phyloP scores from a whole-genome alignment of 106 monocot genomes.

The Ottelia alismoides region DNA sequence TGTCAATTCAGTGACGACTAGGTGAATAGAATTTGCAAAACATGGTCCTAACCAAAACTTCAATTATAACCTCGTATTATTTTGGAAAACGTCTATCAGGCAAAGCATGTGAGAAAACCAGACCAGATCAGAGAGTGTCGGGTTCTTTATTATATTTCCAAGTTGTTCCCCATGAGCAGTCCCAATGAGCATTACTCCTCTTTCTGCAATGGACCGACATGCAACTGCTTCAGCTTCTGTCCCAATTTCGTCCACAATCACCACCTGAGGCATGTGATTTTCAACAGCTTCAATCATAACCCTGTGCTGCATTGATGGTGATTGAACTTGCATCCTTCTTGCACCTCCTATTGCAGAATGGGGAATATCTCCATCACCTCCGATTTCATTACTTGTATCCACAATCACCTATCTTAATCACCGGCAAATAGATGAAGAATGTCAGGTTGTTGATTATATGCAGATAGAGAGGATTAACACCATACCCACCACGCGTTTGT shows the following conservation, averaged over 20 bases:
- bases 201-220: constrained; percentile 90
- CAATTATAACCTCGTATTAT: too few species aligned
- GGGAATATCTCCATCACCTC: constrained; percentile 94
- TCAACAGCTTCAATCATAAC: constrained; percentile 98
- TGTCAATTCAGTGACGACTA: too few species aligned
- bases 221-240: constrained; percentile 80
- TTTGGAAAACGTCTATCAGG: too few species aligned
- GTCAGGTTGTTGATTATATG: constrained; percentile 1
- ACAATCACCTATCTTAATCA: constrained; percentile 88
- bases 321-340: constrained; percentile 88
- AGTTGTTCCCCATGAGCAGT: constrained; percentile 85
- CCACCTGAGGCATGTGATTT: constrained; percentile 98
- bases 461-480: background rate
- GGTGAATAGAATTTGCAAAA: too few species aligned
- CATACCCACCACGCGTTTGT: constrained; percentile 69
- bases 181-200: constrained; percentile 88
- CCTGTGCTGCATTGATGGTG: constrained; percentile 80
- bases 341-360: constrained; percentile 87
- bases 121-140: constrained; percentile 91
- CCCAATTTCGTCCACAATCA: constrained; percentile 97
- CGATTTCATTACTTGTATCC: constrained; percentile 95
- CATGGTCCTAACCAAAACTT: too few species aligned
- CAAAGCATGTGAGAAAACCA: too few species aligned
- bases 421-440: constrained; percentile 23
- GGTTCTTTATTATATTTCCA: constrained; percentile 85